Base-by-base conservation (phyloP, 768 basidiomycete genomes). In the Ramaria sp. region DNA sequence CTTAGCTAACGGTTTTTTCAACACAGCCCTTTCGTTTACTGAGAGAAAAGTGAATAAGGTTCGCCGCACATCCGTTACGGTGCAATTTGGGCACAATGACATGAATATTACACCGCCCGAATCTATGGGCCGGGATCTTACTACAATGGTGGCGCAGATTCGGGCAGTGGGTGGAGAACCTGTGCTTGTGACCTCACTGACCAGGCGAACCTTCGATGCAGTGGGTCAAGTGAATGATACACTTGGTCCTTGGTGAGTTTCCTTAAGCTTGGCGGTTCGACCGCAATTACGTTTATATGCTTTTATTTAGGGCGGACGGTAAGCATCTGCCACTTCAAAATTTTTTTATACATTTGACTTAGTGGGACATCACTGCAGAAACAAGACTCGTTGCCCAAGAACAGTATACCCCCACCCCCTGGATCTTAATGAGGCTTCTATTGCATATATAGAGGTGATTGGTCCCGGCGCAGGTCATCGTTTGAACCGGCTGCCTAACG, bases 171-270 rank as follows among this genome's bases (percentile, higher is more conserved):
- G 72, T n/a, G 55, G 59, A 11, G 57, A 58, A 31, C 73, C 74
- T 0, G 71, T 76, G 20, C 63, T 75, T 9, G 71, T 75, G 38
- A 75, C 74, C 15, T 71, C 70, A 58, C 63, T 75, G 51, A 74
- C 73, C 3, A 61, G 73, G 30, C 68, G 75, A 15, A 65, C 60
- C 17, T 74, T 75, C 65, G 63, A 66, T 51, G 57, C 67, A 30
- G 62, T 72, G 60, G 65, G 22, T n/a, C n/a, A n/a, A n/a, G n/a
- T n/a, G n/a, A n/a, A n/a, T n/a, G 73, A 76, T 59, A 30, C 45
- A 3, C 43, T 57, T 39, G 46, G 55, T 62, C 11, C 24, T 43
- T 60, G 39, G 39, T 41, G 39, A 41, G 39, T 3, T 3, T 41
- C 7, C 39, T n/a, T n/a, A 41, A 2, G n/a, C 3, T 41, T 41